Evolutionary conservation across 163 green algal species (phyloP), one percentile per base, ranked within the genome.

Genomic region (Scenedesmus sp.): DNA sequence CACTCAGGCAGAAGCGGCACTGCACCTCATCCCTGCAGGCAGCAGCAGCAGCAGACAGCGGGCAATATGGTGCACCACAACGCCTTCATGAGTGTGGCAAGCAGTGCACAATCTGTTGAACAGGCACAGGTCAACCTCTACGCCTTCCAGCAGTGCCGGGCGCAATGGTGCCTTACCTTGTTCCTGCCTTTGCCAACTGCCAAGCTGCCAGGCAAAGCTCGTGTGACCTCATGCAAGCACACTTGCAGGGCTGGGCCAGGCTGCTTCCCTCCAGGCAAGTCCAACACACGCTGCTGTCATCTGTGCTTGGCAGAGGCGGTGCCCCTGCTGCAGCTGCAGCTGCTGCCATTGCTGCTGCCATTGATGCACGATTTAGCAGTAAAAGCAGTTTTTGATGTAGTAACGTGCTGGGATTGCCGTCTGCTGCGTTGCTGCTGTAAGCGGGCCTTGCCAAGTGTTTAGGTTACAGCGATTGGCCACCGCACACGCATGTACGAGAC

Each of bases 11-110:
- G 60, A 88, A 88, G 59, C 84, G 84, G 34, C 84, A 88, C 59
- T 88, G 57, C 23, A 77, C n/a, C 84, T 88, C 84, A 34, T 88
- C 84, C 84, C 84, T 88, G 84, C 54, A 70, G 7, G 8, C n/a
- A 82, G 8, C 26, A 82, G 26, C n/a, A 55, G 34, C 34, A 46
- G 34, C 34, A 46, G 34, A 46, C 34, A 46, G 34, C 34, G 34
- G 34, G 34, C 34, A 46, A 46, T 46, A 46, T 46, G 34, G 34
- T 46, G 34, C n/a, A 57, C 10, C 10, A 10, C 23, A 46, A 2
- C 70, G 34, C 16, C 34, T 54, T 15, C 4, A 9, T 46, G 16
- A 26, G 20, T 8, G n/a, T 46, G 23, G 52, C 20, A 18, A 46
- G 4, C 60, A 1, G 82, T 67, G 15, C 46, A 66, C 5, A 55